Evolutionary conservation across 176 grass and related monocot genomes (phyloP).

Genomic region (Hyparrhenia diplandra): DNA sequence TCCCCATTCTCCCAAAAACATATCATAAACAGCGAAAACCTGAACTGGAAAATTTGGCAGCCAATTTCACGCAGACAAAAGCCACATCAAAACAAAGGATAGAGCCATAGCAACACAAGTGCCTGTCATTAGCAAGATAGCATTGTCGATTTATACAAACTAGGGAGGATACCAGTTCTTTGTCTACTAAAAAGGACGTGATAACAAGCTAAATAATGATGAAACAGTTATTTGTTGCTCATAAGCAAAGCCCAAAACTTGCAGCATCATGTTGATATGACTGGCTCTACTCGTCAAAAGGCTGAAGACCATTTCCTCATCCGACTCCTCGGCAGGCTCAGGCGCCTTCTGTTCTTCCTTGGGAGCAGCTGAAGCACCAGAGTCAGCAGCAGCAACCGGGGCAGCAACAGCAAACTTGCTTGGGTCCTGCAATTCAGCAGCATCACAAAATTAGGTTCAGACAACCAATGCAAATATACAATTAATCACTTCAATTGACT

Average conservation of each 20-base stretch:
- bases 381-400: conserved; percentile 36
- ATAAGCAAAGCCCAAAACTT: conserved; percentile 27
- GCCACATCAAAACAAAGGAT: neutral
- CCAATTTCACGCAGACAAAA: neutral
- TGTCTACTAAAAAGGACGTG: neutral
- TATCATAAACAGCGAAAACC: neutral
- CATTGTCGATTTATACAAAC: conserved; percentile 6
- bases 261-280: neutral
- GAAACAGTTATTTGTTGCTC: neutral
- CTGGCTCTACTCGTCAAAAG: conserved; percentile 45
- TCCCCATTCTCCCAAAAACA: too few species aligned
- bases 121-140: neutral
- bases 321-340: conserved; percentile 48
- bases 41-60: neutral
- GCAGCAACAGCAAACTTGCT: conserved; percentile 64
- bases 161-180: neutral
- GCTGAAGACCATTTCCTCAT: conserved; percentile 63
- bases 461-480: neutral
- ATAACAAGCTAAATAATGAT: neutral
- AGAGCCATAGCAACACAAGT: neutral
- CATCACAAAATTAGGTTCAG: neutral
- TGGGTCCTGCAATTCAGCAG: conserved; percentile 44
- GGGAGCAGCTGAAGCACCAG: conserved; percentile 21
- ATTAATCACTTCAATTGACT: neutral
- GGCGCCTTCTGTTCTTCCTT: conserved; percentile 57